Conservation (phyloP, 2,329 filamentous ascomycete genomes). For the Whalleya microplaca region DNA sequence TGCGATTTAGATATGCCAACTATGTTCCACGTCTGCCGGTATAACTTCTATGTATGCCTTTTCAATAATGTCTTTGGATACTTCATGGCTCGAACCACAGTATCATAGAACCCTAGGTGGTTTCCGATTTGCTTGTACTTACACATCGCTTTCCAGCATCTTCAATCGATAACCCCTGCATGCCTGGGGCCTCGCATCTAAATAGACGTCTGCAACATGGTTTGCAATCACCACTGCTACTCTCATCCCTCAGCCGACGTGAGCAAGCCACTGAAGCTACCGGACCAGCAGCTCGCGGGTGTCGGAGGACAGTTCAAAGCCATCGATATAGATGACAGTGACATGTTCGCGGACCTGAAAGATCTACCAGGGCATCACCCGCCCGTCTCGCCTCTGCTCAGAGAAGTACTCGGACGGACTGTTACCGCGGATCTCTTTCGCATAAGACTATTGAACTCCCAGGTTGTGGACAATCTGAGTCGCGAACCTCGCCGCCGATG, state of each 20-base stretch:
- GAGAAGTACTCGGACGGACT: conserved; percentile 8
- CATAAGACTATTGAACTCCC: conserved; percentile 8
- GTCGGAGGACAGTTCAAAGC: conserved; percentile 15
- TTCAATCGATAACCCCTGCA: neutral
- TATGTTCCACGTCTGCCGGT: neutral
- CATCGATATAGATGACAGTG: neutral
- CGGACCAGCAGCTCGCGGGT: neutral
- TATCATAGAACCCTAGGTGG: neutral
- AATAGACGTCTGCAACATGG: neutral
- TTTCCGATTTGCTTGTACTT: neutral
- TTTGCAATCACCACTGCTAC: neutral
- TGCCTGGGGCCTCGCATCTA: neutral
- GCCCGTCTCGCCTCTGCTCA: conserved; percentile 1
- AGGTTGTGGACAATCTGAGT: neutral
- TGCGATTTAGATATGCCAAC: neutral
- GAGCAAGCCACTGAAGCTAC: neutral
- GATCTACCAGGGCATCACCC: neutral
- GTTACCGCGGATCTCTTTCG: neutral
- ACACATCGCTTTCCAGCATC: neutral
- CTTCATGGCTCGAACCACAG: neutral
- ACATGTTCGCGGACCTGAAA: conserved; percentile 1
- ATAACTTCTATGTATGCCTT: neutral
- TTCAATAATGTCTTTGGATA: neutral
- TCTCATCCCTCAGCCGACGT: neutral
- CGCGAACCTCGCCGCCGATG: too few relatives aligned